These are phyloP conservation scores for Russula sp. DNA, from an alignment of 768 basidiomycete species.

Conservation along the genomic window DNA sequence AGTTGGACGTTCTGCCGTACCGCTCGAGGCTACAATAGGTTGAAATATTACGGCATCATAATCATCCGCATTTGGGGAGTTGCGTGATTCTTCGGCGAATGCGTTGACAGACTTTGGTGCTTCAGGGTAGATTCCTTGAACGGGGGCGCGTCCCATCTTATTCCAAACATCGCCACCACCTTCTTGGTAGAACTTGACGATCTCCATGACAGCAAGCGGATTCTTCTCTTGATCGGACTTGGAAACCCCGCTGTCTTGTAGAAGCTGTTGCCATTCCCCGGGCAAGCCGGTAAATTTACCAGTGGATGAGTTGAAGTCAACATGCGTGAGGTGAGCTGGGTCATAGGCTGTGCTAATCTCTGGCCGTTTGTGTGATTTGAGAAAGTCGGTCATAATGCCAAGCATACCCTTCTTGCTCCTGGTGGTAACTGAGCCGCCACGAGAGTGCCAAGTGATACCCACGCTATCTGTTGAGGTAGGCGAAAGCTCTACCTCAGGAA, in stretches of 20 bases:
- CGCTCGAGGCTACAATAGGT: neutral
- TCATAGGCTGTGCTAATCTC: conserved; percentile 93
- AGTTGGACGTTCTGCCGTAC: conserved; percentile 36
- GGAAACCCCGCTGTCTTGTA: conserved; percentile 95
- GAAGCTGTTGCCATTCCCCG: conserved; percentile 43
- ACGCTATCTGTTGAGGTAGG: conserved; percentile 26
- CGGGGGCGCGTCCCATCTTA: conserved; percentile 59
- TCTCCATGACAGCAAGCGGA: conserved; percentile 96
- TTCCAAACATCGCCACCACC: conserved; percentile 79
- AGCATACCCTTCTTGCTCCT: conserved; percentile 63
- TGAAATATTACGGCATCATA: conserved; percentile 13
- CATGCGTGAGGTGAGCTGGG: too few species aligned
- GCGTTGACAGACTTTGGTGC: conserved; percentile 31
- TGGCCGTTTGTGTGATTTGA: conserved; percentile 60
- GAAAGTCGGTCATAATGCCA: conserved; percentile 66
- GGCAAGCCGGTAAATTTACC: conserved; percentile 82
- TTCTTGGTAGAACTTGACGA: conserved; percentile 98
- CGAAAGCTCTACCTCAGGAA: conserved; percentile 19
- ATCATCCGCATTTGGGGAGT: conserved; percentile 22
- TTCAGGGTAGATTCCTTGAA: conserved; percentile 27
- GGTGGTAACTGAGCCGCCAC: conserved; percentile 39
- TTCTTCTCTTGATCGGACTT: conserved; percentile 94
- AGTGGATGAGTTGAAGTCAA: neutral
- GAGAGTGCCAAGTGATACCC: conserved; percentile 38
- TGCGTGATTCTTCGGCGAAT: conserved; percentile 20